These are phyloP conservation scores for Oryza punctata DNA, from an alignment of 176 grass and related monocot genomes.

Conservation along the genomic window DNA sequence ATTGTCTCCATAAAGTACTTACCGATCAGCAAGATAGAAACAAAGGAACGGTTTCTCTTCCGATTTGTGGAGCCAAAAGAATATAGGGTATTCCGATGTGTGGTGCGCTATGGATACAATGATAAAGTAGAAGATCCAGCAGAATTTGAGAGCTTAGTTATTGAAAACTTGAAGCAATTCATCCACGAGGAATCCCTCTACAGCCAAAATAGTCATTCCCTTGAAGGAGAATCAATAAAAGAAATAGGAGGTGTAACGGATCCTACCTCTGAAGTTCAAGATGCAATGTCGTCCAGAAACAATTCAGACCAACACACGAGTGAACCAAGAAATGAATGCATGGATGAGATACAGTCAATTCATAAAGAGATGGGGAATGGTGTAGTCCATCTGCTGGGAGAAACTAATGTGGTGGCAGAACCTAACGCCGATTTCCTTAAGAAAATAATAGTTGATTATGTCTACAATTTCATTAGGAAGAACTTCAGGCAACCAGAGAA, in stretches of 20 bases:
- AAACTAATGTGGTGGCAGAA: slow-evolving; percentile 60
- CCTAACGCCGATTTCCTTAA: slow-evolving; percentile 39
- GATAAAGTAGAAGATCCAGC: slow-evolving; percentile 60
- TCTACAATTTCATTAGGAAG: slow-evolving; percentile 70
- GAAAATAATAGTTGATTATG: slow-evolving; percentile 57
- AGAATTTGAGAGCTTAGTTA: slow-evolving; percentile 56
- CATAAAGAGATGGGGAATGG: slow-evolving; percentile 51
- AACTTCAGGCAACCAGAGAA: slow-evolving; percentile 70
- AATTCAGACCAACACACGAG: slow-evolving; percentile 23
- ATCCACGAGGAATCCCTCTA: slow-evolving; percentile 56
- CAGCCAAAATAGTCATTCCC: slow-evolving; percentile 23
- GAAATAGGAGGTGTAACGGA: slow-evolving; percentile 37
- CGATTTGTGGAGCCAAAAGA: slow-evolving; percentile 49
- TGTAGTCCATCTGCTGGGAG: slow-evolving; percentile 64
- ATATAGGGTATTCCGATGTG: slow-evolving; percentile 58
- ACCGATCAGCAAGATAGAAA: slow-evolving; percentile 64
- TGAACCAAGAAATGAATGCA: slow-evolving; percentile 20
- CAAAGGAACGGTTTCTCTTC: slow-evolving; percentile 59
- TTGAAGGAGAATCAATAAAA: slow-evolving; percentile 30
- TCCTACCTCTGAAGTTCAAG: slow-evolving; percentile 23
- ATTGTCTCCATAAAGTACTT: slow-evolving; percentile 73
- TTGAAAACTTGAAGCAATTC: slow-evolving; percentile 58
- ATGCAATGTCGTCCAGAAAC: slow-evolving; percentile 19
- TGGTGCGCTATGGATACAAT: slow-evolving; percentile 76
- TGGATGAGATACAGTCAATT: slow-evolving; percentile 43